These are phyloP conservation scores for Ceratobasidium sp. DNA, from an alignment of 1,284 basidiomycete genomes.

Conservation along the genomic window DNA sequence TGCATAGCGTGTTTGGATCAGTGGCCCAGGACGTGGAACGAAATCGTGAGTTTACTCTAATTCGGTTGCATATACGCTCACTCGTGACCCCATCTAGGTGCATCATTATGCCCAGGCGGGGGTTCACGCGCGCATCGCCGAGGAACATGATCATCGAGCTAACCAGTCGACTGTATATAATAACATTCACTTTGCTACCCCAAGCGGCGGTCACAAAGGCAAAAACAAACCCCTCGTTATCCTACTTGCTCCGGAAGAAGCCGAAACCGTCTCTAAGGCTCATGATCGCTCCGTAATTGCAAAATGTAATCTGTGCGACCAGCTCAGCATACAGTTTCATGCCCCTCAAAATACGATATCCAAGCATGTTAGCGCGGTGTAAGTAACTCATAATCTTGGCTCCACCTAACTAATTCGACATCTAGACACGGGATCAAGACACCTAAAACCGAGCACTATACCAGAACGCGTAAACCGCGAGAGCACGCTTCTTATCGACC, in stretches of 20 bases:
- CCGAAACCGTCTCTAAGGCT: not conserved
- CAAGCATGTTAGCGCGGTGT: constrained; percentile 10
- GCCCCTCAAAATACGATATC: not conserved
- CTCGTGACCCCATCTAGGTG: not conserved
- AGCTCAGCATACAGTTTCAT: not conserved
- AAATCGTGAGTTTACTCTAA: constrained; percentile 1
- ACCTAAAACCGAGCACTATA: constrained; percentile 9
- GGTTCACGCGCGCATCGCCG: not conserved
- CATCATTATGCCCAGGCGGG: constrained; percentile 4
- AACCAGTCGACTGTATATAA: not conserved
- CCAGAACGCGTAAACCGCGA: not conserved
- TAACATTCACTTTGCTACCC: not conserved
- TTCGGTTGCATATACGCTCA: not conserved
- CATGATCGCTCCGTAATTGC: not conserved
- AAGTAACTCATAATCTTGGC: too few species aligned
- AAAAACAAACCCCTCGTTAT: constrained; percentile 9
- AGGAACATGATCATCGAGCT: not conserved
- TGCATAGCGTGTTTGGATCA: constrained; percentile 11
- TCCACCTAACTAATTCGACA: not conserved
- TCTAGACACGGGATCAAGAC: constrained; percentile 1
- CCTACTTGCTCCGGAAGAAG: not conserved
- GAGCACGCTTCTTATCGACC: too few species aligned
- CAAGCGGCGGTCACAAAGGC: not conserved
- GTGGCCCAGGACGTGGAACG: not conserved
- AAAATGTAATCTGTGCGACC: not conserved